These are phyloP conservation scores for Puccinia horiana DNA, from an alignment of 1,284 basidiomycete genomes.

Conservation along the genomic window DNA sequence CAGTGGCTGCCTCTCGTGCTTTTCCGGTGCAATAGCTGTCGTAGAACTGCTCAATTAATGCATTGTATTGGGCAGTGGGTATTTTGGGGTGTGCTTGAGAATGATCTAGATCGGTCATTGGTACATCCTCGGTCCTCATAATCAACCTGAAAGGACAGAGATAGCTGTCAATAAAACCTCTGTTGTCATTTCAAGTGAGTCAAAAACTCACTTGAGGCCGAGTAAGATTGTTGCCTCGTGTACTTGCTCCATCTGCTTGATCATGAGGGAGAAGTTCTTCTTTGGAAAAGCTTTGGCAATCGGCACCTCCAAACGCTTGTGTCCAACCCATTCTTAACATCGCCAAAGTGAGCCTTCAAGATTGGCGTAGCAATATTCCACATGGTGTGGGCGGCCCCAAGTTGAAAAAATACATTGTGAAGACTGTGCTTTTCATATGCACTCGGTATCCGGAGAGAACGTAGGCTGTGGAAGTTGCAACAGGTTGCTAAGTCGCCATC, in stretches of 20 bases:
- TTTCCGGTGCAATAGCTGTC: neutral
- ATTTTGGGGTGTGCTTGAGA: neutral
- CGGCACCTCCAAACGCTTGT: neutral
- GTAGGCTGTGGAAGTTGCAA: neutral
- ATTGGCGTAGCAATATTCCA: neutral
- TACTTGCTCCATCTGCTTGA: neutral
- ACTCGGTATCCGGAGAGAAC: neutral
- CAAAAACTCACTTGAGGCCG: neutral
- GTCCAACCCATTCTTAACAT: neutral
- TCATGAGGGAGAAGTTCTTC: neutral
- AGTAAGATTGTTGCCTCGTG: constrained; percentile 7
- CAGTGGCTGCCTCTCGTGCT: neutral
- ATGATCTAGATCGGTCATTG: neutral
- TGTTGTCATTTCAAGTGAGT: neutral
- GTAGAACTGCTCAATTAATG: neutral
- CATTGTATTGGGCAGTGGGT: neutral
- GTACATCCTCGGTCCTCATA: neutral
- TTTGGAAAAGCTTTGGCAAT: neutral
- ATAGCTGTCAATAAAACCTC: neutral
- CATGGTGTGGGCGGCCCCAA: neutral
- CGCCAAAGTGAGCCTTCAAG: neutral
- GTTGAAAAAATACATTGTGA: neutral
- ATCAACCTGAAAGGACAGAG: neutral
- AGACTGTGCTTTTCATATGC: neutral
- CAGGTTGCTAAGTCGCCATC: neutral